A percentile compares a stretch with the other conserved stretches of the same genome.
phyloP scores from a whole-genome alignment of 2,329 filamentous ascomycete genomes.

The Epichloe sp. region DNA sequence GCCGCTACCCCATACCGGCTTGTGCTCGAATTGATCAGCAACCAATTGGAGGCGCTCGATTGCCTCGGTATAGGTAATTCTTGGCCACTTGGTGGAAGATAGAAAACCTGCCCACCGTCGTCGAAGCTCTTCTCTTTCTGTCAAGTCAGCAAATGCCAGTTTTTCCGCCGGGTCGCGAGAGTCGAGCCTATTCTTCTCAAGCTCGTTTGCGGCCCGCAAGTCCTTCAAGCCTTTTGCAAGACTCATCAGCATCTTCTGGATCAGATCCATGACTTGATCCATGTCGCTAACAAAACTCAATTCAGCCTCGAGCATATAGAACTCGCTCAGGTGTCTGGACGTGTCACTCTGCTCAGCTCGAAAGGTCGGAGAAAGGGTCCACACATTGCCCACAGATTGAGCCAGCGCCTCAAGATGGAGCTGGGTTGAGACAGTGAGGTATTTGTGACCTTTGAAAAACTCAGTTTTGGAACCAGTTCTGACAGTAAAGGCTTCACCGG shows the following conservation, averaged over 20 bases:
- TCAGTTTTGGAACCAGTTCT: constrained; percentile 26
- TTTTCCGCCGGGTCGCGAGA: constrained; percentile 26
- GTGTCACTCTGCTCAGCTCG: constrained; percentile 90
- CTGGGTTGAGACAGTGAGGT: constrained; percentile 89
- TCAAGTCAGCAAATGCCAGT: constrained; percentile 29
- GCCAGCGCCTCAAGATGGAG: constrained; percentile 87
- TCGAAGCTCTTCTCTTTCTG: constrained; percentile 35
- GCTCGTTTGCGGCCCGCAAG: constrained; percentile 31
- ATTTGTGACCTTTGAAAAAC: constrained; percentile 83
- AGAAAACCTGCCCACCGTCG: constrained; percentile 61
- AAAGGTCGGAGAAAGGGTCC: constrained; percentile 89
- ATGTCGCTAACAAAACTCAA: constrained; percentile 64
- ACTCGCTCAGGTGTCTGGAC: constrained; percentile 85
- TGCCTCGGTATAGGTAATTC: constrained; percentile 71
- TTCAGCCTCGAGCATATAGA: constrained; percentile 97
- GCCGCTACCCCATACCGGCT: constrained; percentile 57
- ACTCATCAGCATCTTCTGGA: constrained; percentile 62
- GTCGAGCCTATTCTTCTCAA: constrained; percentile 23
- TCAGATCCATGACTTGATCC: constrained; percentile 59
- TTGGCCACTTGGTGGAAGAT: constrained; percentile 48
- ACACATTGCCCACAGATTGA: constrained; percentile 79
- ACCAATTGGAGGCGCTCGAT: constrained; percentile 54
- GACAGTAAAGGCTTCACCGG: constrained; percentile 82
- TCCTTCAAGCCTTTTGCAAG: constrained; percentile 26
- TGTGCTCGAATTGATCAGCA: constrained; percentile 49